Evolutionary conservation across 768 basidiomycete genomes (phyloP), one percentile per base, ranked within the genome.

Genomic region (Leccinum aurantiacum): DNA sequence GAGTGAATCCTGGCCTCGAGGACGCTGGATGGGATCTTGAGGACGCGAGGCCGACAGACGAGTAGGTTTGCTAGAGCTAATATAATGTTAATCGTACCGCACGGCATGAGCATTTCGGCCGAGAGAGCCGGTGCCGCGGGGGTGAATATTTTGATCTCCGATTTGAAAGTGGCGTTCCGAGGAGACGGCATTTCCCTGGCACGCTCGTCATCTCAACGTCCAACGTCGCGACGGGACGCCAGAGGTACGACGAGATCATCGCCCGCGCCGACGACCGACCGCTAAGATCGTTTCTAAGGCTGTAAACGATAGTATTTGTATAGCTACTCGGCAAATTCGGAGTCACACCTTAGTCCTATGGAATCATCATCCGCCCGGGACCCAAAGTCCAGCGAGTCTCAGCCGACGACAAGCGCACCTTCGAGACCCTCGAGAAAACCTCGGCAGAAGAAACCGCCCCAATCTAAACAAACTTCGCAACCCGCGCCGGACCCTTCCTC

Each of bases 1-100:
- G 80, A 65, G 76, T 90, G 3, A 95, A 94, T 73, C 93, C 93
- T 15, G 91, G 87, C 29, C 58, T 80, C 53, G 71, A 74, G 24
- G 73, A 72, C 41, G 68, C 64, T 49, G 64, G 67, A 41, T 68
- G 71, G 67, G 68, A 71, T 55, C 53, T 58, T 29, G 69, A 67
- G 61, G 56, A 58, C 24, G 66, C 33, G 38, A 56, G 66, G 54
- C 58, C 57, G 7, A 46, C 19, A 9, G 61, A 60, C 44, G 63
- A 56, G 60, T 70, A 63, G 58, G 50, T 50, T 60, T 49, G 22
- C 14, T 41, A 35, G 17, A 46, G 19, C 19, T 19, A n/a, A 27
- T 33, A 27, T 44, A 53, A 19, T 44, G 0, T 35, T 35, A 13
- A 13, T 35, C 33, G 10, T 35, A 35, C 13, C 13, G 9, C 59